A percentile compares a stretch with the other conserved stretches of the same genome.
Evolutionary conservation across 768 basidiomycete species (phyloP).

Genomic region (Leccinum subtestaceum): DNA sequence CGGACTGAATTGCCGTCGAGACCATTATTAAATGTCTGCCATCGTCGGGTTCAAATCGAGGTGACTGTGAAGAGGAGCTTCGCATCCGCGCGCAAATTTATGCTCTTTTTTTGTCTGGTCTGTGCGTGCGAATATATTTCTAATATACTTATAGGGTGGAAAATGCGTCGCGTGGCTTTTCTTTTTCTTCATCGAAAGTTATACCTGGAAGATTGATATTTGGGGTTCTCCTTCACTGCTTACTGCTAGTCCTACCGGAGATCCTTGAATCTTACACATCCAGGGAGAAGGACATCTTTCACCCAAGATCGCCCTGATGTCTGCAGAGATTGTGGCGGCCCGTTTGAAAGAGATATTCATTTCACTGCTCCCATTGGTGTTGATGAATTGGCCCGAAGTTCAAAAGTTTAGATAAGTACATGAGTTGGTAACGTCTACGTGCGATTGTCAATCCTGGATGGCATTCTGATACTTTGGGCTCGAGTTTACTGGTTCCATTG

Average conservation of each 20-base stretch:
- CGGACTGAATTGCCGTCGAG: constrained; percentile 22
- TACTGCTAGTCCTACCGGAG: constrained; percentile 31
- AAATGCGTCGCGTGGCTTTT: background rate
- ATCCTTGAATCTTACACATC: constrained; percentile 52
- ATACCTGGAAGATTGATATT: constrained; percentile 73
- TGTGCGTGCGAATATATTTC: constrained; percentile 43
- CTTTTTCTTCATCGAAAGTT: constrained; percentile 56
- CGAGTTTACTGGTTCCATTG: background rate
- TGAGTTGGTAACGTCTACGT: background rate
- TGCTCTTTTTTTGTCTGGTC: constrained; percentile 38
- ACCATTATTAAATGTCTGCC: constrained; percentile 14
- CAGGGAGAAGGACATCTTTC: constrained; percentile 59
- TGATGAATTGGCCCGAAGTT: background rate
- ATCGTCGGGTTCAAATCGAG: constrained; percentile 39
- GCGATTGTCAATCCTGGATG: background rate
- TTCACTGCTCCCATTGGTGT: background rate
- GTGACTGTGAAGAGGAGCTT: constrained; percentile 36
- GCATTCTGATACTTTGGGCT: background rate
- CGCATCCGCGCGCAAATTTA: constrained; percentile 24
- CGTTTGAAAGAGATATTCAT: constrained; percentile 55
- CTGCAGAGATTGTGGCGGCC: constrained; percentile 51
- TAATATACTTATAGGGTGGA: constrained; percentile 7
- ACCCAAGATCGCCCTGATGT: constrained; percentile 66
- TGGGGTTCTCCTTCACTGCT: constrained; percentile 46
- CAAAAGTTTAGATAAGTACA: background rate